phyloP scores from a whole-genome alignment of 2,329 filamentous ascomycete genomes.

The Pseudogymnoascus sp. region DNA sequence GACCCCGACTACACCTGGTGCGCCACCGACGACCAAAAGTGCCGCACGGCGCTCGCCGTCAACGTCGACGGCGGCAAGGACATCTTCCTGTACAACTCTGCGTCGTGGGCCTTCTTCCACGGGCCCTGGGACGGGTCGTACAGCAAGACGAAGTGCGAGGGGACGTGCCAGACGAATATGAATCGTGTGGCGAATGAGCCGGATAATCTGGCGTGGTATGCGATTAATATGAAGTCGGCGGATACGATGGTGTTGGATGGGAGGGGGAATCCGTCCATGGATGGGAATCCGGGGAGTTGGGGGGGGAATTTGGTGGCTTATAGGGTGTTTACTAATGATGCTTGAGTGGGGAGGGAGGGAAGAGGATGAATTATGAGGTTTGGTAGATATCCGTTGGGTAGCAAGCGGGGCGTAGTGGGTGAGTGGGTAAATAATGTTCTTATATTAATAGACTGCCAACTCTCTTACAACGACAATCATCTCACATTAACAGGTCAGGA shows the following conservation, averaged over 20 bases:
- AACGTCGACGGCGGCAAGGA: slow-evolving; percentile 20
- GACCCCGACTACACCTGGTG: slow-evolving; percentile 28
- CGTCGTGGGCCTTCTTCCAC: slow-evolving; percentile 31
- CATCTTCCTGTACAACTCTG: slow-evolving; percentile 28
- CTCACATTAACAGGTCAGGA: not conserved
- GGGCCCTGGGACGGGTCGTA: slow-evolving; percentile 5
- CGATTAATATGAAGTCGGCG: slow-evolving; percentile 12
- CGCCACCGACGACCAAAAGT: slow-evolving; percentile 20
- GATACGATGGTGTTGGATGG: slow-evolving; percentile 3
- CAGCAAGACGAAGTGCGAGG: not conserved
- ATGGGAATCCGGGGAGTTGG: slow-evolving; percentile 2
- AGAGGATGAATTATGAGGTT: not conserved
- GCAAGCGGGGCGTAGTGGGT: not conserved
- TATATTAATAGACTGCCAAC: not conserved
- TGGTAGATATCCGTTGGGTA: not conserved
- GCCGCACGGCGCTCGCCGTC: slow-evolving; percentile 23
- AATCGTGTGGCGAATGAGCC: not conserved
- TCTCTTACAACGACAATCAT: not conserved
- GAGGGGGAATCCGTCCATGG: not conserved
- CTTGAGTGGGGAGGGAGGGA: not conserved
- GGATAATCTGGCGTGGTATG: slow-evolving; percentile 1
- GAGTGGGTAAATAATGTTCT: not conserved
- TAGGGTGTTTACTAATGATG: not conserved
- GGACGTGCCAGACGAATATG: slow-evolving; percentile 8
- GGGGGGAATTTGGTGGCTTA: not conserved